Conservation (phyloP, 257 asterid species). For the Eucommia ulmoides region DNA sequence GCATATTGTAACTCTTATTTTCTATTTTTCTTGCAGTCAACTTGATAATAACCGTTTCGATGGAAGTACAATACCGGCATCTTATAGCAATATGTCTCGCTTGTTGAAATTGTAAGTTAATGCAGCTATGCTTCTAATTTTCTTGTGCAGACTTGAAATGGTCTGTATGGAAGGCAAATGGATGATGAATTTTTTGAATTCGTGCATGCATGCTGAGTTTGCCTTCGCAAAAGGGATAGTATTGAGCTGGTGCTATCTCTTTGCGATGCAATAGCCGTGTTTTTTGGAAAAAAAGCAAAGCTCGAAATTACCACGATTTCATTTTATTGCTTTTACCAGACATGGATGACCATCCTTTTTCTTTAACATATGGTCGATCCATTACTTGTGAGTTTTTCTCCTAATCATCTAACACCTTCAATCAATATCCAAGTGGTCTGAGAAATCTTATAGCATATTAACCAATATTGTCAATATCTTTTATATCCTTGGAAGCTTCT, state of each 20-base stretch:
- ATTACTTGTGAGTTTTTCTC: no score
- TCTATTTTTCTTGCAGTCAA: not conserved
- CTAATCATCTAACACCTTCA: not conserved
- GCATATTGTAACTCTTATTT: not conserved
- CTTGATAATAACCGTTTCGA: not conserved
- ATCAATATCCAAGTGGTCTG: not conserved
- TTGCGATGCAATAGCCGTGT: not conserved
- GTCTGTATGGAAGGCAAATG: not conserved
- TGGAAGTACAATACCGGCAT: not conserved
- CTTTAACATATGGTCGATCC: no score
- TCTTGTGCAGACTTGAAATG: not conserved
- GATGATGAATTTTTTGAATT: not conserved
- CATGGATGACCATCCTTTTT: no score
- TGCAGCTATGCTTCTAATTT: not conserved
- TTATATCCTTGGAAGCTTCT: not conserved
- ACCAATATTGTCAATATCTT: not conserved
- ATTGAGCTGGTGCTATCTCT: not conserved
- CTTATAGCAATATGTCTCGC: not conserved
- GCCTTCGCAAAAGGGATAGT: not conserved
- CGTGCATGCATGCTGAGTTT: not conserved
- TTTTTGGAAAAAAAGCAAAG: no score
- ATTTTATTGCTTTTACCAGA: no score
- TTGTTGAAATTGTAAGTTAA: not conserved
- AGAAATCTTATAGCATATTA: not conserved
- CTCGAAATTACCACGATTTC: no score